These are phyloP conservation scores for Pleurotus salmoneostramineus DNA, from an alignment of 768 basidiomycete species.

Conservation along the genomic window DNA sequence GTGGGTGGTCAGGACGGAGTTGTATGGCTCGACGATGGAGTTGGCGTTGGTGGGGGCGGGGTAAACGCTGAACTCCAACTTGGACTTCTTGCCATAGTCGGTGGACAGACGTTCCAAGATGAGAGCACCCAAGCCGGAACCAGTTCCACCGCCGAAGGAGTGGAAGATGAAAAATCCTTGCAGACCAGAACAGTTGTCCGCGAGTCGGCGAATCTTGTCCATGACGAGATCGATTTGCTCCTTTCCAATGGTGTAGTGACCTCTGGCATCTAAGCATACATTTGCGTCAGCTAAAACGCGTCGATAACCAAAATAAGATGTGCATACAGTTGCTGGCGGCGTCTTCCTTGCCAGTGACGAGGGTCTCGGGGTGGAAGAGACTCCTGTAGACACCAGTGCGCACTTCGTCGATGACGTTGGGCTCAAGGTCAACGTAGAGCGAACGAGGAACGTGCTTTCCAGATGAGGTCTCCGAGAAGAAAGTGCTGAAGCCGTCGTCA, in stretches of 20 bases:
- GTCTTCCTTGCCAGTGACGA: constrained; percentile 98
- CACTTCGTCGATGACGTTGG: constrained; percentile 97
- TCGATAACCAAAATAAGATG: constrained; percentile 1
- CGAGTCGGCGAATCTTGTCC: constrained; percentile 94
- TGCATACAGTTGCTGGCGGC: constrained; percentile 95
- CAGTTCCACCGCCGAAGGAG: constrained; percentile 99
- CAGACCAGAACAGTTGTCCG: constrained; percentile 96
- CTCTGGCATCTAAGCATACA: constrained; percentile 76
- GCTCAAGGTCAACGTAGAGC: constrained; percentile 95
- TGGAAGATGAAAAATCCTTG: constrained; percentile 99
- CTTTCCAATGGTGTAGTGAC: constrained; percentile 98
- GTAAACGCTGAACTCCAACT: constrained; percentile 98
- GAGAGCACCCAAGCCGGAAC: constrained; percentile 98
- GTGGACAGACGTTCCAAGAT: constrained; percentile 95
- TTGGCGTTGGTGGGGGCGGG: constrained; percentile 92
- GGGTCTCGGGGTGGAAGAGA: constrained; percentile 98
- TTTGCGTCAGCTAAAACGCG: not conserved
- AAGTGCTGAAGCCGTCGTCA: constrained; percentile 96
- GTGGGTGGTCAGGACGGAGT: constrained; percentile 96
- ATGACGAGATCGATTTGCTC: constrained; percentile 96
- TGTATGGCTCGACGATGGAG: constrained; percentile 99
- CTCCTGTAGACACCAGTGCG: constrained; percentile 92
- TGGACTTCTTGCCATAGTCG: constrained; percentile 99
- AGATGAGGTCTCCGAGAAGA: constrained; percentile 96
- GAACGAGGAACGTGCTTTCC: constrained; percentile 98